Evolutionary conservation across 495 filamentous ascomycete genomes (phyloP), one percentile per base, ranked within the genome.

Genomic region (Daldinia vernicosa): DNA sequence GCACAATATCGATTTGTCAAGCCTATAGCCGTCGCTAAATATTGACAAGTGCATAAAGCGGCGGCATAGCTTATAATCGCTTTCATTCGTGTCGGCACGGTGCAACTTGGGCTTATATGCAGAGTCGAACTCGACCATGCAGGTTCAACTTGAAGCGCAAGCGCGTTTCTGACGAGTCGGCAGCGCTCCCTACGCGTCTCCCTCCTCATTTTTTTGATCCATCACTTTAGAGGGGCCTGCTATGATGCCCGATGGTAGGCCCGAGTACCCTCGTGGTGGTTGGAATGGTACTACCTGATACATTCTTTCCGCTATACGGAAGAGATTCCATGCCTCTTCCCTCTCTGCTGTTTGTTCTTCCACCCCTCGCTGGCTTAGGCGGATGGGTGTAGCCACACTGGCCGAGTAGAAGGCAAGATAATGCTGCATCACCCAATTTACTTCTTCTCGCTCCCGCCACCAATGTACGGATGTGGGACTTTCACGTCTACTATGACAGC

Each of bases 261-360:
- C 74, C 68, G 75, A 77, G 70, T 67, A 60, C 54, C 66, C 71
- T 65, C 60, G 56, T 66, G 54, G 37, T 74, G 74, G 66, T 72
- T 77, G 75, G 75, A 77, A 77, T 77, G 74, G 73, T 45, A 53
- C 50, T 66, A 68, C 45, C 68, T 58, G 47, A 70, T 68, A 74
- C 75, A 77, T 77, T 77, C 74, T 74, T 76, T 55, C 52, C 65
- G 45, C 54, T 40, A 55, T 30, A 39, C 54, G 63, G 67, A 65
- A 71, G 55, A 63, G 54, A 65, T 61, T 63, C 60, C 67, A 61
- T 60, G 33, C 33, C 50, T 56, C 9, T 56, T 22, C 53, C 56
- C 27, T 47, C 59, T 27, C 27, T 43, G 33, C 55, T 68, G 67
- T 64, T 65, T 71, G 67, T 71, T 22, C 35, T 32, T 22, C 17